Percentiles rank a stretch among this genome's conserved stretches.
phyloP scores from a whole-genome alignment of 306 rosid genomes.

The Cajanus cajan region DNA sequence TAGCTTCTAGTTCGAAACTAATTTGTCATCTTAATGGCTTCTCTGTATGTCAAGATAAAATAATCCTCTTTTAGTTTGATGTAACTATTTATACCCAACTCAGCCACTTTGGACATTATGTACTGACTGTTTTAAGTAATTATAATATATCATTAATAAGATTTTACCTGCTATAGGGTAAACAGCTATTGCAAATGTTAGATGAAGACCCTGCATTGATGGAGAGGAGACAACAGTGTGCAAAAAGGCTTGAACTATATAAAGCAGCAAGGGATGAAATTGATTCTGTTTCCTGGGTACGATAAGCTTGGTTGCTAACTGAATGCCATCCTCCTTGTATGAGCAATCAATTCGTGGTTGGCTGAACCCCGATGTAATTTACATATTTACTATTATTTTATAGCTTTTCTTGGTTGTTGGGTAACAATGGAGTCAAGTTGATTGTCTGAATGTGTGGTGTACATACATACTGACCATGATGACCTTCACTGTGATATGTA shows the following conservation, averaged over 20 bases:
- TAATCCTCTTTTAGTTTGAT: background rate
- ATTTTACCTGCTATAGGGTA: constrained; percentile 48
- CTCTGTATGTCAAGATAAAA: background rate
- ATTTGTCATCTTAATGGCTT: background rate
- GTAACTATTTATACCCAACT: background rate
- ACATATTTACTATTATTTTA: background rate
- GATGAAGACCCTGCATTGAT: constrained; percentile 93
- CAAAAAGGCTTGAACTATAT: constrained; percentile 80
- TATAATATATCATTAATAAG: background rate
- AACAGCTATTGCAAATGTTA: constrained; percentile 63
- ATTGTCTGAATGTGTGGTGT: constrained; percentile 22
- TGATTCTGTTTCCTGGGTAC: constrained; percentile 84
- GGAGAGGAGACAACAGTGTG: constrained; percentile 89
- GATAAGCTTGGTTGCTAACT: constrained; percentile 38
- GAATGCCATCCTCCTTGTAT: constrained; percentile 19
- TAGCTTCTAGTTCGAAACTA: background rate
- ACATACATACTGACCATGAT: background rate
- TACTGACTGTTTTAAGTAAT: background rate
- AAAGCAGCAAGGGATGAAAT: constrained; percentile 92
- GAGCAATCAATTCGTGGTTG: constrained; percentile 19
- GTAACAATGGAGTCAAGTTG: constrained; percentile 8
- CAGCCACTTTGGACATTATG: background rate
- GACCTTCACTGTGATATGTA: constrained; percentile 3
- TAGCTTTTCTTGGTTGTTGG: constrained; percentile 2
- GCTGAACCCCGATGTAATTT: constrained; percentile 17